Conservation (phyloP, 2,329 filamentous ascomycete genomes). For the Dothistroma septosporum region DNA sequence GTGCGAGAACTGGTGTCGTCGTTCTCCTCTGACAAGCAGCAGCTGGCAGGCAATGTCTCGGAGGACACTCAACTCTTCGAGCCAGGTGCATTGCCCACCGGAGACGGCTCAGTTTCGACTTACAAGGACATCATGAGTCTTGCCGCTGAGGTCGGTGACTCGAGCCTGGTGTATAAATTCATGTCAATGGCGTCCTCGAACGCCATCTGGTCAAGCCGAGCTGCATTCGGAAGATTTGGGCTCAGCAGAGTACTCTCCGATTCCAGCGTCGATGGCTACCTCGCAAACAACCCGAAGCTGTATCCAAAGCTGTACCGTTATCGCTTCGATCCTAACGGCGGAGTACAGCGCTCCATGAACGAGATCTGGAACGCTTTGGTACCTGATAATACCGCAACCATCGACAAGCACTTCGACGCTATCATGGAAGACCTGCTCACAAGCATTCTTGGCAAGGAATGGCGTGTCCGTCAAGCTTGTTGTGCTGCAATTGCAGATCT, state of each 20-base stretch:
- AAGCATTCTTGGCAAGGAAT: slow-evolving; percentile 84
- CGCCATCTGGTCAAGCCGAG: slow-evolving; percentile 94
- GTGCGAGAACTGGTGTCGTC: slow-evolving; percentile 83
- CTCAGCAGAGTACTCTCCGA: slow-evolving; percentile 88
- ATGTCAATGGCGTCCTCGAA: slow-evolving; percentile 97
- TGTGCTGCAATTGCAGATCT: slow-evolving; percentile 87
- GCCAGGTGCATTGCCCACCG: slow-evolving; percentile 81
- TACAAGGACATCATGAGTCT: slow-evolving; percentile 97
- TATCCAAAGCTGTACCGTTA: slow-evolving; percentile 95
- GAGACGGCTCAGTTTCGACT: slow-evolving; percentile 85
- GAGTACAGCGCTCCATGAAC: slow-evolving; percentile 92
- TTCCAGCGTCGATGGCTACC: slow-evolving; percentile 62
- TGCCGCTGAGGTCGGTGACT: slow-evolving; percentile 94
- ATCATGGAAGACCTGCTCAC: slow-evolving; percentile 85
- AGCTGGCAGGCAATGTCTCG: slow-evolving; percentile 71
- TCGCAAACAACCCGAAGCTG: slow-evolving; percentile 82
- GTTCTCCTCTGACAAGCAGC: slow-evolving; percentile 71
- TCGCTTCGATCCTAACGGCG: slow-evolving; percentile 88
- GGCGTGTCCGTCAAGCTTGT: slow-evolving; percentile 87
- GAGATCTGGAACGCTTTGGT: slow-evolving; percentile 97
- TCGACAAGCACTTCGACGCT: slow-evolving; percentile 77
- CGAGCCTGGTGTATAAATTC: slow-evolving; percentile 94
- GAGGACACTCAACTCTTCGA: slow-evolving; percentile 92
- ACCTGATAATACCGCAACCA: slow-evolving; percentile 72
- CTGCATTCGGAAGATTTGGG: slow-evolving; percentile 90